Evolutionary conservation across 257 asterid genomes (phyloP), one percentile per base, ranked within the genome.

Genomic region (Leptodermis oblonga): DNA sequence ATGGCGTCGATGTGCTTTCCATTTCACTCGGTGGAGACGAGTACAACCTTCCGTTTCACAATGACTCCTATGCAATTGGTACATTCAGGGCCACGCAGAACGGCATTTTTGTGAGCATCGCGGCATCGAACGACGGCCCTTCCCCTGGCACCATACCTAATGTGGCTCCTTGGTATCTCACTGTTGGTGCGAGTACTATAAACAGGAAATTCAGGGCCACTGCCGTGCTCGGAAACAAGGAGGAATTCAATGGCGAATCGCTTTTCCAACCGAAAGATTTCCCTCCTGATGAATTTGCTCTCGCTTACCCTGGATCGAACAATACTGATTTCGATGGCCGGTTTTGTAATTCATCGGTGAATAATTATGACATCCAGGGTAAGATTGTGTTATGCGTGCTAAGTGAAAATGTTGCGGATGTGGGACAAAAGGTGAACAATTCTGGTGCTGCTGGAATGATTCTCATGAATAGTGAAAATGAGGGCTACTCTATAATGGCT

Each of bases 361-460:
- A n/a, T 1, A 71, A 65, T 58, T 39, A 23, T 9, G 56, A 70
- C 12, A 73, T 87, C 6, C 69, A 7, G 53, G 91, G 95, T 15
- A 83, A 72, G 68, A 76, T 85, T 60, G 88, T 82, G 3, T n/a
- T 85, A 45, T 87, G 89, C 20, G 68, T 53, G 4, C 0, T 0
- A 1, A 84, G 79, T 0, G 77, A 70, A 0, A 10, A 37, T 0
- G 31, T 49, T 55, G 55, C 66, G 0, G 74, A 3, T 0, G 79
- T 81, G 51, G 88, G 92, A 10, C n/a, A 55, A 61, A 72, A 74
- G 0, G 85, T 83, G 5, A 82, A 64, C 37, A 71, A 72, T 37
- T 84, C 77, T 1, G 84, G 90, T 12, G 86, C 80, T n/a, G 82
- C 74, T 7, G 90, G 81, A 25, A 77, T 85, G 90, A 81, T 85